Evolutionary conservation across 2,329 filamentous ascomycete genomes (phyloP).

Genomic region (Cladosporium phlei): DNA sequence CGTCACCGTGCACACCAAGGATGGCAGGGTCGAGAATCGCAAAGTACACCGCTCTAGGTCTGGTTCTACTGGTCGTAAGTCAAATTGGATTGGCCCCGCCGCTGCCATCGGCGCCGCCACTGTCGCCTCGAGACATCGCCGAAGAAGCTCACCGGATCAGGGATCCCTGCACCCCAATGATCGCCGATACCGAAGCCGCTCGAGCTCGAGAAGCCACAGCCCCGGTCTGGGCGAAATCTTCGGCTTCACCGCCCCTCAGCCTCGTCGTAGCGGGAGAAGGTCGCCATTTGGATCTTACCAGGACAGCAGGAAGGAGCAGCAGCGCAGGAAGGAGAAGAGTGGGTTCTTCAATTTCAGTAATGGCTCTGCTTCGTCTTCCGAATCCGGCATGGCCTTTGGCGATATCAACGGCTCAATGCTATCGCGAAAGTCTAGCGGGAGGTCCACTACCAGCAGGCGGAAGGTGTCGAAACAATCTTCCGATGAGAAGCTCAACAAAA

Average conservation of each 20-base stretch:
- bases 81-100: slow-evolving; percentile 17
- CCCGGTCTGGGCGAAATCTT: slow-evolving; percentile 25
- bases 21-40: slow-evolving; percentile 28
- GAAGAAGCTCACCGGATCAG: slow-evolving; percentile 12
- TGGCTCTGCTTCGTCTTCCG: slow-evolving; percentile 41
- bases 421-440: slow-evolving; percentile 14
- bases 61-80: slow-evolving; percentile 34
- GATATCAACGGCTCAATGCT: slow-evolving; percentile 18
- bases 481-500: slow-evolving; percentile 44
- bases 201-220: slow-evolving; percentile 39
- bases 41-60: slow-evolving; percentile 29
- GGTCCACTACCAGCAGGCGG: slow-evolving; percentile 20
- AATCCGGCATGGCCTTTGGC: slow-evolving; percentile 45
- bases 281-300: slow-evolving; percentile 17
- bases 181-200: slow-evolving; percentile 38
- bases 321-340: slow-evolving; percentile 35
- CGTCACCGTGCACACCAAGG: slow-evolving; percentile 27
- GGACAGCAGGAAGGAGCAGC: slow-evolving; percentile 21
- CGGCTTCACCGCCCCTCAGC: slow-evolving; percentile 17
- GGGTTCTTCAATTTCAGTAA: slow-evolving; percentile 49
- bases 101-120: slow-evolving; percentile 24
- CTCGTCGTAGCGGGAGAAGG: slow-evolving; percentile 7
- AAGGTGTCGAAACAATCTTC: slow-evolving; percentile 33
- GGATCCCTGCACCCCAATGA: slow-evolving; percentile 25
- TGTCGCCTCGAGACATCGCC: slow-evolving; percentile 18